Percentiles rank a stretch among this genome's conserved stretches.
These are phyloP conservation scores for Tetracladium marchalianum DNA, from an alignment of 495 filamentous ascomycete species.

Conservation along the genomic window DNA sequence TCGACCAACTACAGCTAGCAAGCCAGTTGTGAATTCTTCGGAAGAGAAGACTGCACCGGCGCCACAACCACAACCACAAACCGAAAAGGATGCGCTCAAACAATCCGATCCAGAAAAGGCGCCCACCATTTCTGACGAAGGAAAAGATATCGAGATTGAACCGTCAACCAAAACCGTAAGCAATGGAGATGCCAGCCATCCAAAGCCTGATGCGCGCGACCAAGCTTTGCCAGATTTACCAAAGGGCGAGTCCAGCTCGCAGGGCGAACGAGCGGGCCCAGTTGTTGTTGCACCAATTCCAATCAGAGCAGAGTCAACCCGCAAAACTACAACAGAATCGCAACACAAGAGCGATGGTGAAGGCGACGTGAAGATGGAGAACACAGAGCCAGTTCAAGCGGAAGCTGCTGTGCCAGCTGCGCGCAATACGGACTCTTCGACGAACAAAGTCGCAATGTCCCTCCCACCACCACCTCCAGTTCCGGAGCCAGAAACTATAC, in stretches of 20 bases:
- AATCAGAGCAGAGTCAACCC: conserved; percentile 6
- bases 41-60: background rate
- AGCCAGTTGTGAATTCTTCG: conserved; percentile 14
- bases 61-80: conserved; percentile 2
- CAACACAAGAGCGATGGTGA: conserved; percentile 32
- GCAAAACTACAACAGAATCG: background rate
- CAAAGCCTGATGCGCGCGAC: conserved; percentile 11
- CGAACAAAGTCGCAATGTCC: conserved; percentile 29
- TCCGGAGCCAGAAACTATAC: conserved; percentile 24
- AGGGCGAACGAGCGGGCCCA: conserved; percentile 7
- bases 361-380: conserved; percentile 50
- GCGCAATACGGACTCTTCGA: conserved; percentile 28
- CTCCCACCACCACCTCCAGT: conserved; percentile 46
- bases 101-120: conserved; percentile 3
- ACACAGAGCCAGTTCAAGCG: conserved; percentile 13
- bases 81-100: conserved; percentile 13
- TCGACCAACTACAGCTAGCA: conserved; percentile 43
- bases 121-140: too few relatives aligned
- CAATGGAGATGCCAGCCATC: background rate
- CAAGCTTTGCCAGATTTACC: conserved; percentile 16
- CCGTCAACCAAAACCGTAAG: too few relatives aligned
- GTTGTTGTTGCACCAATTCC: conserved; percentile 21
- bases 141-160: too few relatives aligned
- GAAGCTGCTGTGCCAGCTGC: conserved; percentile 24
- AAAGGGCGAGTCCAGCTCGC: conserved; percentile 10